These are phyloP conservation scores for Isoetes taiwanensis DNA, from an alignment of 75 land plant genomes.

Conservation along the genomic window DNA sequence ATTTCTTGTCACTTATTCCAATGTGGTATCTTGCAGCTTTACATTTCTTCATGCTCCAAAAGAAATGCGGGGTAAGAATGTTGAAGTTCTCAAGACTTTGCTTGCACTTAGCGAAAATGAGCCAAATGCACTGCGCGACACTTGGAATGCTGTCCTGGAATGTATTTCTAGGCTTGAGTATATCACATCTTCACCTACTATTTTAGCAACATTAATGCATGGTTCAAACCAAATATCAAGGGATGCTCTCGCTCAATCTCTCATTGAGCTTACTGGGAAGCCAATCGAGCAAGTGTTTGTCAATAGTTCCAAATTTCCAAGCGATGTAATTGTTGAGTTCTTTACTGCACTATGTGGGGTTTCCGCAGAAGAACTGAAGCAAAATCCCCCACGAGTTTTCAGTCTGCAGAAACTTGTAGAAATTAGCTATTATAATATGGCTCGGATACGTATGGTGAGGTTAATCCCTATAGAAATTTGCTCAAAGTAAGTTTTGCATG, in stretches of 20 bases:
- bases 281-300: slow-evolving; percentile 91
- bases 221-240: slow-evolving; percentile 86
- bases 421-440: slow-evolving; percentile 94
- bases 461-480: too few relatives aligned
- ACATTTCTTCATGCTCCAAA: slow-evolving; percentile 93
- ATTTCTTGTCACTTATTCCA: neutral
- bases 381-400: slow-evolving; percentile 88
- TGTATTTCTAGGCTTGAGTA: slow-evolving; percentile 90
- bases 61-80: slow-evolving; percentile 88
- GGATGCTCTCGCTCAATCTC: slow-evolving; percentile 65
- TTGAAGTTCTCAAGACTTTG: slow-evolving; percentile 73
- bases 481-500: too few relatives aligned
- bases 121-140: slow-evolving; percentile 65
- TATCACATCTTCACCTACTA: slow-evolving; percentile 65
- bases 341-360: slow-evolving; percentile 88
- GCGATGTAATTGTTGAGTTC: slow-evolving; percentile 87
- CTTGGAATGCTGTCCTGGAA: slow-evolving; percentile 94
- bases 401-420: slow-evolving; percentile 96
- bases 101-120: slow-evolving; percentile 57
- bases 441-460: slow-evolving; percentile 82
- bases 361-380: slow-evolving; percentile 87
- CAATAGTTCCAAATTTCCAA: slow-evolving; percentile 76
- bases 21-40: slow-evolving; percentile 24
- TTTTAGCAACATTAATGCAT: slow-evolving; percentile 61
- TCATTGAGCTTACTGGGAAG: slow-evolving; percentile 77